Base-by-base conservation (phyloP, 257 asterid genomes). In the Primulina huaijiensis region DNA sequence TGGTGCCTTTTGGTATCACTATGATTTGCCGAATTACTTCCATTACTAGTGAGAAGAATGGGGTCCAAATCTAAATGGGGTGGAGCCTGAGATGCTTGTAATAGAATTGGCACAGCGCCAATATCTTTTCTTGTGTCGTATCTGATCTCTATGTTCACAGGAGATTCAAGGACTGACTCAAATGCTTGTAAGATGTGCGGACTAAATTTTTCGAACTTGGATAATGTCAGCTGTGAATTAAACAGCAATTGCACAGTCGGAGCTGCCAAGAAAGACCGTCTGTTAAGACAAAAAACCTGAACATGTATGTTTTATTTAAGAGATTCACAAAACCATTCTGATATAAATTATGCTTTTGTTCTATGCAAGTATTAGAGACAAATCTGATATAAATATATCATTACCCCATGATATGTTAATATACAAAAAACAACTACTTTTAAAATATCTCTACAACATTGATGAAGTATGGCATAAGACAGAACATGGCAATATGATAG, bases 211-310 rank as follows among this genome's bases (percentile, higher is more conserved):
- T 93, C 97, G 0, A 94, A 96, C 77, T 92, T 86, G 20, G 96
- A 86, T 80, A 83, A 89, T 4, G 88, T 70, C 69, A 79, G 78
- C 75, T 84, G 87, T 5, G 97, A 91, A 79, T 77, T 86, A 86
- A 93, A 93, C 65, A 81, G 77, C 65, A 93, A 73, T 67, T 86
- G 96, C 72, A 84, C 96, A 5, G 96, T 91, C 3, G 96, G 95
- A 80, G 99, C 99, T 93, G 97, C 79, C 20, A 50, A 79, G 35
- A 75, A 58, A 70, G 65, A 71, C 30, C 14, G 66, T 43, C 23
- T 17, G 57, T 34, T 59, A 31, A 75, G 67, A 68, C 56, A 57
- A 30, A 23, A 19, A 37, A 19, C 21, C 57, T 17, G 17, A 5
- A 50, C 21, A 50, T 50, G 57, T 43, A 50, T 14, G 8, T 16